Conservation (phyloP, 306 rosid species). For the Lathyrus oleraceus region DNA sequence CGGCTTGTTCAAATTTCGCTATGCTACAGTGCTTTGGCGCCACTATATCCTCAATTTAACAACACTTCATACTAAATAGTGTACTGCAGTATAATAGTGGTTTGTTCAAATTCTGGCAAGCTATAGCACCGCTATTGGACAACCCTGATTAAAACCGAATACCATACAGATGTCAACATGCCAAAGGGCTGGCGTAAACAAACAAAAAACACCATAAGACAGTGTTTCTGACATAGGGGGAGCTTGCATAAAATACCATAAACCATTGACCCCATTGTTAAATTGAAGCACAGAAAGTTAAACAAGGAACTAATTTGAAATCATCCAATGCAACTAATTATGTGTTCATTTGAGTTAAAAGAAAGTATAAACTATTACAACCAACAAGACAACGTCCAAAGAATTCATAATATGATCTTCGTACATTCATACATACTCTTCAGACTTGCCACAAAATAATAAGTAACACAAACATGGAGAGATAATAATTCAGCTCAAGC, state of each 20-base stretch:
- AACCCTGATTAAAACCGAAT: not conserved
- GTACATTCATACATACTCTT: slow-evolving; percentile 1
- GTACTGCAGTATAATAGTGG: no score
- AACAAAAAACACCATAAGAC: not conserved
- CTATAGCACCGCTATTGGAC: no score
- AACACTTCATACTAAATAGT: no score
- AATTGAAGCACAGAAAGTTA: not conserved
- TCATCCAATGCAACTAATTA: not conserved
- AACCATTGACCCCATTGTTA: not conserved
- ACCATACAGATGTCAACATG: not conserved
- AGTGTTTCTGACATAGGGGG: not conserved
- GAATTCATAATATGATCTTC: not conserved
- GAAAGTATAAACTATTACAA: not conserved
- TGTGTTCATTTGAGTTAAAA: not conserved
- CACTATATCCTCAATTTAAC: no score
- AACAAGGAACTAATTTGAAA: not conserved
- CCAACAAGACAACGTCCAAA: not conserved
- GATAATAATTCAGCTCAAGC: not conserved
- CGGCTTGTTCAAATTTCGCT: no score
- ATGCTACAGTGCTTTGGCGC: no score
- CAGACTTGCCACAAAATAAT: slow-evolving; percentile 4
- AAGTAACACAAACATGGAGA: slow-evolving; percentile 10
- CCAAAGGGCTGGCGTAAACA: not conserved
- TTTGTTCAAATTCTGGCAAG: no score
- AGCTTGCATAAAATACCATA: not conserved